phyloP scores from a whole-genome alignment of 2,329 filamentous ascomycete genomes.

The Trichoderma afroharzianum region DNA sequence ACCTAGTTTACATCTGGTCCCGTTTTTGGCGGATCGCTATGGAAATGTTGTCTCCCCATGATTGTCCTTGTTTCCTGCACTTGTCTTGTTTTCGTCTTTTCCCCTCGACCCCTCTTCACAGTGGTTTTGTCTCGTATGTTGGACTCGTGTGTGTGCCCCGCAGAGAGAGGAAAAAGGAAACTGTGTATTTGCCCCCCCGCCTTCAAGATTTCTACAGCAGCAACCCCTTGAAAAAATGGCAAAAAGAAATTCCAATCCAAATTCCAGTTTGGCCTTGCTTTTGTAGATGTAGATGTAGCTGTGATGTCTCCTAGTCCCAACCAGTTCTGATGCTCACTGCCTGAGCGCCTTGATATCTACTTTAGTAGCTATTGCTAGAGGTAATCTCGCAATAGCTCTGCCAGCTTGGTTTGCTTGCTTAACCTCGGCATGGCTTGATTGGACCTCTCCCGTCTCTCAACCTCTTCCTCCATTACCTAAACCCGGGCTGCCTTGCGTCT shows the following conservation, averaged over 20 bases:
- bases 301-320: background rate
- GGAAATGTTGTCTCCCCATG: constrained; percentile 30
- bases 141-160: constrained; percentile 11
- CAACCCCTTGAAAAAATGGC: constrained; percentile 17
- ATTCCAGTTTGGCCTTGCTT: background rate
- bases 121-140: constrained; percentile 15
- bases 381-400: background rate
- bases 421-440: background rate
- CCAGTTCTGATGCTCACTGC: background rate
- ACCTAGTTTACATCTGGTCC: constrained; percentile 20
- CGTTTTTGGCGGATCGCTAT: constrained; percentile 27
- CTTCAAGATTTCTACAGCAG: constrained; percentile 4
- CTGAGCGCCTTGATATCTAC: background rate
- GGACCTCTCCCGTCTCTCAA: background rate
- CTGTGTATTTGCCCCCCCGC: constrained; percentile 9
- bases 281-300: background rate
- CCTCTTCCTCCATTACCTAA: background rate
- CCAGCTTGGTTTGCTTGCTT: background rate
- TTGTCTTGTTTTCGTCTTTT: constrained; percentile 19
- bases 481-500: too few species aligned
- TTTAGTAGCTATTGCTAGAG: background rate
- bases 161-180: constrained; percentile 13
- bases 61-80: constrained; percentile 22
- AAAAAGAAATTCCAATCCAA: constrained; percentile 18
- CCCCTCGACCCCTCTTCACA: constrained; percentile 11